phyloP scores from a whole-genome alignment of 495 filamentous ascomycete genomes.

The Penicillium egyptiacum region DNA sequence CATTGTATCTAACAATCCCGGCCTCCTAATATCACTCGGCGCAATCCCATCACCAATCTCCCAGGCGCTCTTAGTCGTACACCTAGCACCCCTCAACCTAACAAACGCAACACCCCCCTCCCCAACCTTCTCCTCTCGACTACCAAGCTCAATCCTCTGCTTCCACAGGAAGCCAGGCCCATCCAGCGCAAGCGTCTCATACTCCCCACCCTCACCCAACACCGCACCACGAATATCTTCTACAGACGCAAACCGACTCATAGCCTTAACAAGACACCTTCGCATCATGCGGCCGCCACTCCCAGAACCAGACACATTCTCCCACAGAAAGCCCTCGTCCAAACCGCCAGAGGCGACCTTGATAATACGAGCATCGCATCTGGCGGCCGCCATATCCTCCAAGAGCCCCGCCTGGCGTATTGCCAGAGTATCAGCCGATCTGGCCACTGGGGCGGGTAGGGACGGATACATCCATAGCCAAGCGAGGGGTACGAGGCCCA shows the following conservation, averaged over 20 bases:
- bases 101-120: slow-evolving; percentile 72
- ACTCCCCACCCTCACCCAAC: slow-evolving; percentile 93
- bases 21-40: slow-evolving; percentile 40
- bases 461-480: slow-evolving; percentile 88
- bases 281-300: slow-evolving; percentile 44
- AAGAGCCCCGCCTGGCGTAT: slow-evolving; percentile 55
- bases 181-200: slow-evolving; percentile 86
- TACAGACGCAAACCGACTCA: slow-evolving; percentile 65
- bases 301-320: slow-evolving; percentile 58
- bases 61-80: slow-evolving; percentile 47
- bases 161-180: slow-evolving; percentile 73
- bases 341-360: slow-evolving; percentile 93
- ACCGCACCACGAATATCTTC: slow-evolving; percentile 61
- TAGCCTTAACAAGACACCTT: slow-evolving; percentile 56
- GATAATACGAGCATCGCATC: slow-evolving; percentile 82
- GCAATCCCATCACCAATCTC: slow-evolving; percentile 34
- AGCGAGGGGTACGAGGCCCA: slow-evolving; percentile 76
- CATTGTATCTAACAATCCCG: slow-evolving; percentile 45
- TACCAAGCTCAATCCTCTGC: slow-evolving; percentile 63
- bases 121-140: slow-evolving; percentile 55
- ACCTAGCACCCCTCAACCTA: slow-evolving; percentile 55
- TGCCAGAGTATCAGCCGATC: slow-evolving; percentile 20
- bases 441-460: slow-evolving; percentile 52
- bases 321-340: slow-evolving; percentile 79
- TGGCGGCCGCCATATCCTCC: slow-evolving; percentile 73